Base-by-base conservation (phyloP, 306 rosid species). In the Trifolium subterraneum region DNA sequence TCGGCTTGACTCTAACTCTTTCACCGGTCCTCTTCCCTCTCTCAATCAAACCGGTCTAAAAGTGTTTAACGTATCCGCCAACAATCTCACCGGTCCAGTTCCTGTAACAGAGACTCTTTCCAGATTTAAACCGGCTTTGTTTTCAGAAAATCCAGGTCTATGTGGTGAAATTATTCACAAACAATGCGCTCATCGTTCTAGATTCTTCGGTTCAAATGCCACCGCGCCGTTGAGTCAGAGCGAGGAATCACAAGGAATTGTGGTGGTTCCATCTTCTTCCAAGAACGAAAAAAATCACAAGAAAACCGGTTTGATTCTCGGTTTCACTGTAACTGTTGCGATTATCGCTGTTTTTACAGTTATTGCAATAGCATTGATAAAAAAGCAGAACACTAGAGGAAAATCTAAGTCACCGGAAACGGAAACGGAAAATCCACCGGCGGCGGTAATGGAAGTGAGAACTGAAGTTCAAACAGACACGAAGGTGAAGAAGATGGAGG, bases 131-230 rank as follows among this genome's bases (percentile, higher is more conserved):
- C 31, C 87, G 33, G 29, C 83, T 45, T 81, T 93, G 60, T 93
- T 93, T 72, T 67, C 54, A 4, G 81, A 68, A 8, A 93, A 93
- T 68, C 84, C 85, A 0, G 84, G 75, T 23, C 90, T 91, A 51
- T 93, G 97, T 64, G 98, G 98, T 5, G 92, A 93, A 80, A 74
- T 89, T 56, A 35, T 91, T 4, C 84, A 87, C 45, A 81, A 25
- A 45, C 84, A 86, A 0, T 93, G 98, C 44, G 63, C 64, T 15
- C 62, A 76, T 7, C 89, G 31, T 7, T 72, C 92, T 8, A 86
- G 81, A 4, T 88, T 91, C 82, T 89, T 91, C 59, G 91, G 86
- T 39, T 65, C 88, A 41, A 79, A 78, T 36, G 64, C 69, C 39
- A 31, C 83, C 5, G 48, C 79, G 4, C 93, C 98, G 31, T 63